Base-by-base conservation (phyloP, 306 rosid genomes). In the Lathyrus aphaca region DNA sequence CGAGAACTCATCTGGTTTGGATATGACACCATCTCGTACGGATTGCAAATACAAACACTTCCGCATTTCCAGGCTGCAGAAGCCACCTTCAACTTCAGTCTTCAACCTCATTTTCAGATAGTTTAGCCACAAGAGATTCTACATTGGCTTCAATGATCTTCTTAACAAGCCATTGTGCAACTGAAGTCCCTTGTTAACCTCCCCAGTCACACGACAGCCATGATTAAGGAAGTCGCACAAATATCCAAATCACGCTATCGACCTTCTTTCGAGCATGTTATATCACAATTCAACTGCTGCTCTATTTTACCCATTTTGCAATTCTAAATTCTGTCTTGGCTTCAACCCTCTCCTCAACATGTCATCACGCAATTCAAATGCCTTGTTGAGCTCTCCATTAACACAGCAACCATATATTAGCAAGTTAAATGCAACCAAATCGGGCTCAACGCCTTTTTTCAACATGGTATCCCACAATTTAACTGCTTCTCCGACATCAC, bases 331-430 rank as follows among this genome's bases (percentile, higher is more conserved):
- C 59, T 74, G 74, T 75, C 74, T 79, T 18, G 82, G 91, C 77
- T 78, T 82, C 83, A 93, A 16, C 48, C 91, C 96, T 68, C 87
- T 83, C 46, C 57, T 83, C 79, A 76, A 64, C 96, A 94, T 87
- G 77, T 88, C 97, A 77, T 94, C 87, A n/a, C 82, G 96, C 90
- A 94, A 81, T 69, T 85, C 85, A 62, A 88, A 71, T 17, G 96
- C 96, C 82, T 79, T 87, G 74, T 77, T 30, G 16, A 87, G 79
- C 76, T 87, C 84, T 71, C 98, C 97, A 63, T 74, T 82, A 54
- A 94, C 79, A 83, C 98, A 90, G 53, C 90, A 94, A 59, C 97
- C 98, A 64, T 87, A 64, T 69, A 94, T 88, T 38, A 94, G 57
- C 86, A 87, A 85, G 80, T 84, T 85, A 78, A 84, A 90, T 27